Percentiles rank a stretch among this genome's conserved stretches.
These are phyloP conservation scores for Lichtheimia ramosa DNA, from an alignment of 371 early-diverging fungal genomes.

Conservation along the genomic window DNA sequence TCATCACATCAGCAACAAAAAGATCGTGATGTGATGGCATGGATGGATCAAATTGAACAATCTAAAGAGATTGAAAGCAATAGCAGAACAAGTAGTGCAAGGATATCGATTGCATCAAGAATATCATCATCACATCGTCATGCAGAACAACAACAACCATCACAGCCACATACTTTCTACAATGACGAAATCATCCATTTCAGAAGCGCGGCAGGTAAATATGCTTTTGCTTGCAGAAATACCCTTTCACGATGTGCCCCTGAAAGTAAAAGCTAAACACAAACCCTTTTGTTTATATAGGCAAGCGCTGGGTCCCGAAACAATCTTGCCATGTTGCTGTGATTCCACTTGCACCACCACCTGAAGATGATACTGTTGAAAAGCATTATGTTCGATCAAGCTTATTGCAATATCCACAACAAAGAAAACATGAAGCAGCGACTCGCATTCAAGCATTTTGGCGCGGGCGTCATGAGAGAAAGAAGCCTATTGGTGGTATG, in stretches of 20 bases:
- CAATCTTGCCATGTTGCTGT: neutral
- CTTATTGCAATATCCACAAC: slow-evolving; percentile 8
- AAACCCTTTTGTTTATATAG: too few species aligned
- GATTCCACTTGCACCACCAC: slow-evolving; percentile 23
- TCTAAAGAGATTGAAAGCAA: slow-evolving; percentile 5
- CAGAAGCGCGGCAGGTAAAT: slow-evolving; percentile 34
- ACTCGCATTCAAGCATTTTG: neutral
- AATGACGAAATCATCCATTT: slow-evolving; percentile 24
- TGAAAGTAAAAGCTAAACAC: too few species aligned
- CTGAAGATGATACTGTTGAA: slow-evolving; percentile 20
- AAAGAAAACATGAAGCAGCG: neutral
- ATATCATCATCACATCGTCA: neutral
- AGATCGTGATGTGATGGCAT: slow-evolving; percentile 30
- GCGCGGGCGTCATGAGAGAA: slow-evolving; percentile 4
- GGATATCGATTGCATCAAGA: neutral
- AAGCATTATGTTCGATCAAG: slow-evolving; percentile 35
- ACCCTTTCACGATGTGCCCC: too few species aligned
- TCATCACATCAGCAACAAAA: slow-evolving; percentile 20
- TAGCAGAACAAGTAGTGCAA: neutral
- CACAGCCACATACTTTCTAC: slow-evolving; percentile 3
- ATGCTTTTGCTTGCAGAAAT: neutral
- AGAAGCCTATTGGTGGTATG: slow-evolving; percentile 20
- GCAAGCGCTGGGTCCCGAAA: neutral
- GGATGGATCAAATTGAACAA: slow-evolving; percentile 42
- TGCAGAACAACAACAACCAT: slow-evolving; percentile 8